Percentiles rank a stretch among this genome's conserved stretches.
Evolutionary conservation across 345 rosid species (phyloP).

Genomic region (Eutrema heterophyllum): DNA sequence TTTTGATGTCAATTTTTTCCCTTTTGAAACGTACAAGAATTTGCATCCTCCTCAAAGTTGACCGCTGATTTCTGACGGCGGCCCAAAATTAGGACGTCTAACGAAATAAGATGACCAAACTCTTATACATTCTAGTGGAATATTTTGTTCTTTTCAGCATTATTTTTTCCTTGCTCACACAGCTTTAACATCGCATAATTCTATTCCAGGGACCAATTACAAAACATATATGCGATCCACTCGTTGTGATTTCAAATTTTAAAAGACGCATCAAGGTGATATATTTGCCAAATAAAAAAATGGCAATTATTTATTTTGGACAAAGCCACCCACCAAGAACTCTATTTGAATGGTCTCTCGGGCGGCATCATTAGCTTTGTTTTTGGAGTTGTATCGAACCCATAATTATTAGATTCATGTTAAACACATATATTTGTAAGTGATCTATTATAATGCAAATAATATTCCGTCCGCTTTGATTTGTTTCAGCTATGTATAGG

Average conservation of each 20-base stretch:
- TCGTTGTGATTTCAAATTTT: background rate
- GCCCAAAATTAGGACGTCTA: background rate
- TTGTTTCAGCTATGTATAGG: no score
- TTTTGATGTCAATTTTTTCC: background rate
- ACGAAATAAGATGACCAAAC: slow-evolving; percentile 17
- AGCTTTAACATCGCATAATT: slow-evolving; percentile 4
- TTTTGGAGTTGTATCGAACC: background rate
- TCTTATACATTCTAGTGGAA: background rate
- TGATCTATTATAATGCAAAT: background rate
- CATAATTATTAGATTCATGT: background rate
- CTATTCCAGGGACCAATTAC: slow-evolving; percentile 11
- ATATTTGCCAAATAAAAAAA: no score
- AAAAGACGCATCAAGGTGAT: background rate
- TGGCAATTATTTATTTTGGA: no score
- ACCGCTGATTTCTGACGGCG: slow-evolving; percentile 10
- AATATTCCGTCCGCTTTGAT: no score
- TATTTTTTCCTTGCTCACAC: background rate
- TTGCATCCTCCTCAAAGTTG: slow-evolving; percentile 16
- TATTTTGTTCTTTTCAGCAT: slow-evolving; percentile 4
- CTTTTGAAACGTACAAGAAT: slow-evolving; percentile 24
- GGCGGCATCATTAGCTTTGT: background rate
- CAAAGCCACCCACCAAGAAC: background rate
- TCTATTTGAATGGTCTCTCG: slow-evolving; percentile 3
- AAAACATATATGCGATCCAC: background rate
- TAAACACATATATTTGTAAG: background rate